These are phyloP conservation scores for Fraxinus sp. DNA, from an alignment of 305 asterid species.

Conservation along the genomic window DNA sequence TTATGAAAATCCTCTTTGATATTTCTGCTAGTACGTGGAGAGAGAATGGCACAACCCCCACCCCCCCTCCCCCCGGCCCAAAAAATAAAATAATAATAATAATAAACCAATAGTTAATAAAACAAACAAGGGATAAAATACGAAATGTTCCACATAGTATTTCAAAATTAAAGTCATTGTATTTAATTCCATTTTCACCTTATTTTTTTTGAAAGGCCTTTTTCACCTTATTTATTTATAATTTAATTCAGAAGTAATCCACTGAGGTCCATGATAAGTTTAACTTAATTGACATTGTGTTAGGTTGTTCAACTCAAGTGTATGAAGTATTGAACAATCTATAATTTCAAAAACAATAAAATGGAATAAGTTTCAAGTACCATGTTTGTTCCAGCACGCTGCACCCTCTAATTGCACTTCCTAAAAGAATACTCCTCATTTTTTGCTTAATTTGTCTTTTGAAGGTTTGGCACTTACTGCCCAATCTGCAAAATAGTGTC, in stretches of 20 bases:
- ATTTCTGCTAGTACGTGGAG: neutral
- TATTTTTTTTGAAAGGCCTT: neutral
- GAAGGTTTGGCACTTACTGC: neutral
- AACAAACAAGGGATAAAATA: neutral
- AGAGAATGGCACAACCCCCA: neutral
- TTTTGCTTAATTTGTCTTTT: neutral
- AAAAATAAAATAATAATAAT: too few species aligned
- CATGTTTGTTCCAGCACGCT: neutral
- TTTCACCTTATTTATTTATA: neutral
- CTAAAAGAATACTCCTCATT: neutral
- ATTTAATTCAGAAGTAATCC: neutral
- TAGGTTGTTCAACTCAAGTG: neutral
- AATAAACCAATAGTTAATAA: too few species aligned
- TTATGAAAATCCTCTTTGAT: neutral
- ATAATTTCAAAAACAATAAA: neutral
- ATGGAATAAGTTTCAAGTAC: neutral
- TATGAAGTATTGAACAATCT: neutral
- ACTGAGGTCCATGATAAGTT: neutral
- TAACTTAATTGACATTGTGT: neutral
- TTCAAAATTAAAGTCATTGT: neutral
- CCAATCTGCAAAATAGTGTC: neutral
- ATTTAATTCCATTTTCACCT: neutral
- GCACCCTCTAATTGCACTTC: neutral
- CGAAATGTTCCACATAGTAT: neutral
- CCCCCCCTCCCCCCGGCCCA: too few species aligned